Base-by-base conservation (phyloP, 176 grass and related monocot genomes). In the Avena eriantha region DNA sequence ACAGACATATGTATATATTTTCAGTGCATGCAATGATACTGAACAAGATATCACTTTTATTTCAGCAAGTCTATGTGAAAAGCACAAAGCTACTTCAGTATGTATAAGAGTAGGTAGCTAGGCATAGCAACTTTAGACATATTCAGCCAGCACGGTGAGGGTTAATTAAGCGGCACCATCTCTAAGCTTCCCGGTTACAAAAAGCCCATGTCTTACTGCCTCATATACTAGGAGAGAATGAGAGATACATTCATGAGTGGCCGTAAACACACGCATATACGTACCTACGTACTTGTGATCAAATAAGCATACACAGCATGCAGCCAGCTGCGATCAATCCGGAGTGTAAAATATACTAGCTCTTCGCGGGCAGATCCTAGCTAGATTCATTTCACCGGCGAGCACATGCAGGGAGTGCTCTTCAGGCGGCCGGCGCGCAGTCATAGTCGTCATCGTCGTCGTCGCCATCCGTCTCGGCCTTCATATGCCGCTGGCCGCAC, bases 371-470 rank as follows among this genome's bases (percentile, higher is more conserved):
- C 60, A 66, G 60, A 49, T 33, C 24, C 41, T 14, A 19, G 58
- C 41, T 14, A 19, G 58, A 13, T 48, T 12, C 17, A 4, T 83
- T 85, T 69, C 60, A 21, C 39, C 43, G 11, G 6, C 70, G 47
- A 76, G 23, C 47, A 33, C 1, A 24, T 29, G 50, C 46, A 7
- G 9, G 24, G 23, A n/a, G 13, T 13, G 1, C 79, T 70, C 34
- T 34, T 95, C 71, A 93, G 31, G 94, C 94, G 31, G 94, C 94
- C 33, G 91, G 91, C 7, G 87, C 92, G 16, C 92, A 93, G 83
- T 96, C 94, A 7, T 67, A 88, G 41, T 96, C 89, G 10, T 90
- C 94, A 0, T 93, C 94, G 0, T 93, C 94, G 14, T 92, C 94
- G 29, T 92, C 89, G 24, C 78, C 74, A 22, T 93, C 89, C 4